Evolutionary conservation across 2,329 filamentous ascomycete genomes (phyloP), one percentile per base, ranked within the genome.

Genomic region (Epichloe coenophiala): DNA sequence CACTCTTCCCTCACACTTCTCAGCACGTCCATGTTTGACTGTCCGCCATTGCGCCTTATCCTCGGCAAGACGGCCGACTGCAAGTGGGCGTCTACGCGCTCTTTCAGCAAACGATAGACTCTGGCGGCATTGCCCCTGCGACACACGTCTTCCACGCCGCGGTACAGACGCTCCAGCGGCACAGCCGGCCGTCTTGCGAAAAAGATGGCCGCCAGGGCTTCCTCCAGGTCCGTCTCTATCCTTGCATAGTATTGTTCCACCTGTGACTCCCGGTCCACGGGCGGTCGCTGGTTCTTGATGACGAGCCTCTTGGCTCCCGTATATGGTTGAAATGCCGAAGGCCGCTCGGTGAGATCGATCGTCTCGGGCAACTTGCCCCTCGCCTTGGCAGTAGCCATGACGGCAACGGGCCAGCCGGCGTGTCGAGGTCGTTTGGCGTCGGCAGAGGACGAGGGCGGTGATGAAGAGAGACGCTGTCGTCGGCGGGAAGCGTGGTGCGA

Each of bases 131-230:
- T 78, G 1, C 84, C 86, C 59, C 86, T 84, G 49, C 88, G 78
- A 65, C 93, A 98, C 11, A 95, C 75, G 63, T 95, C 89, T 73
- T 98, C 93, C 1, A 95, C 88, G 4, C 86, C 88, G 46, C 88
- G 81, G 64, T 96, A 97, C 13, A 98, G 73, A 58, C 87, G 83
- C 67, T 97, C 93, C 38, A 95, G 73, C n/a, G 90, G 90, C 54
- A 79, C 72, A n/a, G 70, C 68, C 1, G 86, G 78, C 49, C 77
- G 77, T 53, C 72, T 67, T 40, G 79, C 77, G 6, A 72, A 71
- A 62, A 97, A 91, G 23, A 97, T 81, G 42, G 81, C 78, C 11
- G 76, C 73, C 49, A 98, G 69, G 1, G 88, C 88, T 37, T 74
- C 73, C 51, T 87, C 80, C 5, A 97, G 73, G 62, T 94, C 84